Percentiles rank a stretch among this genome's conserved stretches.
These are phyloP conservation scores for Chlorencoelia australis DNA, from an alignment of 2,329 filamentous ascomycete genomes.

Conservation along the genomic window DNA sequence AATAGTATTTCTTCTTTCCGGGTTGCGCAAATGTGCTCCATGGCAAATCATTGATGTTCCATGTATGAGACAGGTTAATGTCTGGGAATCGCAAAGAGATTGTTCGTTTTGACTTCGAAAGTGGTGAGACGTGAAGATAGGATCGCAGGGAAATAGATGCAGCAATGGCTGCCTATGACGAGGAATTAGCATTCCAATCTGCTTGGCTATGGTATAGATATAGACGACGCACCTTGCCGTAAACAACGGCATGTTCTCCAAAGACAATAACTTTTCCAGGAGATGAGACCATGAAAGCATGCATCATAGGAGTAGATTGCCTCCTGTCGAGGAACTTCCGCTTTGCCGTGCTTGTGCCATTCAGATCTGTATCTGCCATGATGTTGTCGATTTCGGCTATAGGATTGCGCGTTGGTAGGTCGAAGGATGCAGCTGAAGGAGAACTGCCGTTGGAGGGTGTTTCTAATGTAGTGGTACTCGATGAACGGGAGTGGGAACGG, in stretches of 20 bases:
- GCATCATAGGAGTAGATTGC: constrained; percentile 59
- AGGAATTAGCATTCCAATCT: no score
- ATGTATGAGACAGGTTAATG: constrained; percentile 79
- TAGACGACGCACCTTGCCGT: constrained; percentile 63
- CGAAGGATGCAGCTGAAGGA: constrained; percentile 11
- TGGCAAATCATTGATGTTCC: constrained; percentile 86
- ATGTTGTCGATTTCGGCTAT: constrained; percentile 11
- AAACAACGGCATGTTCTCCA: constrained; percentile 95
- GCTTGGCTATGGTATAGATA: no score
- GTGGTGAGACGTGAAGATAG: constrained; percentile 88
- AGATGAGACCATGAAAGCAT: constrained; percentile 94
- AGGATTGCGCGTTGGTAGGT: constrained; percentile 11
- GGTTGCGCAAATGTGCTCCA: constrained; percentile 75
- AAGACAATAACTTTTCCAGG: constrained; percentile 98
- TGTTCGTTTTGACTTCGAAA: constrained; percentile 84
- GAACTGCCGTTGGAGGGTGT: constrained; percentile 18
- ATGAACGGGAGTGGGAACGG: constrained; percentile 17
- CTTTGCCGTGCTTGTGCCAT: constrained; percentile 14
- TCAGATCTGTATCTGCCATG: constrained; percentile 14
- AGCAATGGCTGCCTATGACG: constrained; percentile 69
- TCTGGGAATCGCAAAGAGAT: constrained; percentile 86
- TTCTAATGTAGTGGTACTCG: constrained; percentile 16
- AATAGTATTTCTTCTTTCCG: constrained; percentile 89
- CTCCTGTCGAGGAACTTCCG: constrained; percentile 34
- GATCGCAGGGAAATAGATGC: constrained; percentile 91